Evolutionary conservation across 2,329 filamentous ascomycete genomes (phyloP), one percentile per base, ranked within the genome.

Genomic region (Cercospora zeae-maydis): DNA sequence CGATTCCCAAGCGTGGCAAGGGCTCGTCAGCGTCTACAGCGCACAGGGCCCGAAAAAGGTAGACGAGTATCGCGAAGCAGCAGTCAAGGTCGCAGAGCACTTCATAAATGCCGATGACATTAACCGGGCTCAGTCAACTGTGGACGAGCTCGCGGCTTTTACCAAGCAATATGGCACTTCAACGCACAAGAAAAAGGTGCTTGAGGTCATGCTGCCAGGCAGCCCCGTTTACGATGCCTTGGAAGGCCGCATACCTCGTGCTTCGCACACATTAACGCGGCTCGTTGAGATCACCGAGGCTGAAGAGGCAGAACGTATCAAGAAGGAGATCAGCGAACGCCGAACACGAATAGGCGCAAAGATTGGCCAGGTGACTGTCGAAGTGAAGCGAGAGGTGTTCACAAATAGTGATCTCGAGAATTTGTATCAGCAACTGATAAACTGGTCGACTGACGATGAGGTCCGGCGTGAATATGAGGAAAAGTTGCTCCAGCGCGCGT

Each of bases 361-460:
- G 51, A 83, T 96, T 61, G 88, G 86, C 42, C 89, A 95, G 65
- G 93, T 98, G 21, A 96, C 90, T 0, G 75, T 85, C 2, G 91
- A 97, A 64, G 95, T 96, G 54, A 96, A 93, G 75, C 83, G 88
- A 36, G 95, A 99, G 75, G 88, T 97, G 1, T 88, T 91, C 67
- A 81, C 80, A 31, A 82, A 85, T 64, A 96, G 92, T 76, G 83
- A 87, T 63, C 79, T 99, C n/a, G 92, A 93, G 70, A 80, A 86
- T 36, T 78, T 96, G 51, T 98, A 96, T 73, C 85, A 86, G 61
- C 84, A 92, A 57, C 83, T 97, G 56, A 93, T 97, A 72, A 88
- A 96, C 73, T 99, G 95, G 95, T 88, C 89, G 9, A 85, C 81
- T 62, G 92, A 98, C 70, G 95, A 99, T 72, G 91, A 93, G 21